Evolutionary conservation across 2,329 filamentous ascomycete genomes (phyloP).

Genomic region (Geosmithia flava): DNA sequence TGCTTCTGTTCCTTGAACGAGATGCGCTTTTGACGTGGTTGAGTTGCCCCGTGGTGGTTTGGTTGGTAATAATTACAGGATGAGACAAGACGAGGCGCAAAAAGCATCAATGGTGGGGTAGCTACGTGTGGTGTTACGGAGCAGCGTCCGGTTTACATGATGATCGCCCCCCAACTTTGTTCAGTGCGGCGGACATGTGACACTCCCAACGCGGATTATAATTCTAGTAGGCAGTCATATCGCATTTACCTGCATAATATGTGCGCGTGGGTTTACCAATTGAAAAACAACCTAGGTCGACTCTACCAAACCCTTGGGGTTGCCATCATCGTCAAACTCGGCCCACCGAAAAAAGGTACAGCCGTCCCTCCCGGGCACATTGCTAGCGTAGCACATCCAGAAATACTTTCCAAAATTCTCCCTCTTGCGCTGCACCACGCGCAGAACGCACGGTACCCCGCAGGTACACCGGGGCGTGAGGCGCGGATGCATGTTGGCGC

Average conservation of each 20-base stretch:
- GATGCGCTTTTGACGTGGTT: background rate
- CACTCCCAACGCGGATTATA: too few species aligned
- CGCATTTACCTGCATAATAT: too few species aligned
- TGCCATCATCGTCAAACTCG: constrained; percentile 74
- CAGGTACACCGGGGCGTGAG: constrained; percentile 72
- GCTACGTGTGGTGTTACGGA: too few species aligned
- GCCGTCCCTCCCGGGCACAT: constrained; percentile 52
- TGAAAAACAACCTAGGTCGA: too few species aligned
- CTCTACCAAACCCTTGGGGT: constrained; percentile 32
- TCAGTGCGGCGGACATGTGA: too few species aligned
- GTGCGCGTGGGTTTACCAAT: too few species aligned
- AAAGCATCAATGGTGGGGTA: too few species aligned
- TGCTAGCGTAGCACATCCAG: constrained; percentile 83
- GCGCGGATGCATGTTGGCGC: constrained; percentile 60
- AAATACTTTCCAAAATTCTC: constrained; percentile 74
- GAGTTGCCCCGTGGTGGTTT: background rate
- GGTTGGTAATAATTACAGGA: background rate
- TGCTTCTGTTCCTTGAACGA: background rate
- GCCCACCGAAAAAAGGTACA: constrained; percentile 81
- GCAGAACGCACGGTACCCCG: constrained; percentile 51
- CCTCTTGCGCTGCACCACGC: constrained; percentile 68
- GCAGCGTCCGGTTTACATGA: too few species aligned
- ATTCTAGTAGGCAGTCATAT: too few species aligned
- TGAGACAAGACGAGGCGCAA: too few species aligned
- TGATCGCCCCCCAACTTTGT: too few species aligned